Percentiles rank a stretch among this genome's conserved stretches.
These are phyloP conservation scores for Penicillium turbatum DNA, from an alignment of 495 filamentous ascomycete genomes.

Conservation along the genomic window DNA sequence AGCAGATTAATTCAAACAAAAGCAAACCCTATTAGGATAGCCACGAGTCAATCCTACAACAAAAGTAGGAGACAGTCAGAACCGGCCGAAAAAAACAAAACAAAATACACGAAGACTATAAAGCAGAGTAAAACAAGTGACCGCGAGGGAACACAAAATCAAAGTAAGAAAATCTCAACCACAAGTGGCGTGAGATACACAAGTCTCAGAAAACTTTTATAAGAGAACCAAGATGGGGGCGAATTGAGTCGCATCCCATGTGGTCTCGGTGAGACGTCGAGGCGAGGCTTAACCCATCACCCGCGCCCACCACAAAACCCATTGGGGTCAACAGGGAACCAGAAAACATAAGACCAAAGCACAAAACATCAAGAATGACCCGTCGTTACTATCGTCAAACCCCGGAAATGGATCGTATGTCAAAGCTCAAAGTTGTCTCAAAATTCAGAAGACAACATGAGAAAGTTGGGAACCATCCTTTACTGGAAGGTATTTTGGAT, in stretches of 20 bases:
- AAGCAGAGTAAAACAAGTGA: slow-evolving; percentile 19
- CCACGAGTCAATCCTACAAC: slow-evolving; percentile 53
- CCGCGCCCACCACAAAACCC: slow-evolving; percentile 32
- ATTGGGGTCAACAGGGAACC: slow-evolving; percentile 7
- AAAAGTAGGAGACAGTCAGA: slow-evolving; percentile 49
- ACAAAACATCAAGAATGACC: slow-evolving; percentile 6
- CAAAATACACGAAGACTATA: neutral
- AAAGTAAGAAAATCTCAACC: slow-evolving; percentile 19
- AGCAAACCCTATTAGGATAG: slow-evolving; percentile 26
- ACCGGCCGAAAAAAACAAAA: slow-evolving; percentile 36
- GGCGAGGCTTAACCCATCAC: slow-evolving; percentile 30
- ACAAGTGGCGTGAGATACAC: slow-evolving; percentile 12
- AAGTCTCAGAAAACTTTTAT: slow-evolving; percentile 25
- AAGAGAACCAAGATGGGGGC: slow-evolving; percentile 14
- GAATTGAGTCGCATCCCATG: slow-evolving; percentile 7
- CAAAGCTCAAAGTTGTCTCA: slow-evolving; percentile 5
- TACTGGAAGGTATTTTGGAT: slow-evolving; percentile 18
- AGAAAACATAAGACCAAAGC: slow-evolving; percentile 13
- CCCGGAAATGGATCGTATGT: neutral
- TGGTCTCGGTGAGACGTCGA: slow-evolving; percentile 27
- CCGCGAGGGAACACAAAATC: slow-evolving; percentile 18
- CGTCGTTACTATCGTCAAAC: slow-evolving; percentile 5
- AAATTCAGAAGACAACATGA: too few species aligned
- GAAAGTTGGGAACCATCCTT: slow-evolving; percentile 17
- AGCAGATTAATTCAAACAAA: slow-evolving; percentile 11